Conservation (phyloP, 805 yeast genomes). For the Candida khao-thaluensis region DNA sequence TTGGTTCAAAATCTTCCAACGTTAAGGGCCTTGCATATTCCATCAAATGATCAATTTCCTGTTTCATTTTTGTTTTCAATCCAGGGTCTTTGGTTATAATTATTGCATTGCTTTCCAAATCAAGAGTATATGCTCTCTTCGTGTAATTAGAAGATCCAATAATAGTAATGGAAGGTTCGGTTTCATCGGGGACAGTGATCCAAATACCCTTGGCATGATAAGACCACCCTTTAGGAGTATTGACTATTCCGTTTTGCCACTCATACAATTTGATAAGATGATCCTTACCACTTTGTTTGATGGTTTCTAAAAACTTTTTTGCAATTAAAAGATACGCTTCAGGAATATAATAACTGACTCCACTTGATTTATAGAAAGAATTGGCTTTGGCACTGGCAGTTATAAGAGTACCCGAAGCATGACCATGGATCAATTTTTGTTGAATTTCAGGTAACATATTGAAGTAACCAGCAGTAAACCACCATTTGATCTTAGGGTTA, state of each 20-base stretch:
- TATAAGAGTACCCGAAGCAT: slow-evolving; percentile 66
- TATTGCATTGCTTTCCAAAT: slow-evolving; percentile 84
- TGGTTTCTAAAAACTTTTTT: slow-evolving; percentile 58
- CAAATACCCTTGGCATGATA: slow-evolving; percentile 97
- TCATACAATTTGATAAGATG: slow-evolving; percentile 60
- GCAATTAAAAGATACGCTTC: slow-evolving; percentile 82
- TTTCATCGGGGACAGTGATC: slow-evolving; percentile 61
- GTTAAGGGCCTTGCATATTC: slow-evolving; percentile 51
- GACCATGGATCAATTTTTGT: slow-evolving; percentile 52
- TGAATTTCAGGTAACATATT: slow-evolving; percentile 80
- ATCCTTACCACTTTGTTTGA: slow-evolving; percentile 41
- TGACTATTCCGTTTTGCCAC: slow-evolving; percentile 86
- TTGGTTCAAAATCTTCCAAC: slow-evolving; percentile 57
- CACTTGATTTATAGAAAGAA: slow-evolving; percentile 83
- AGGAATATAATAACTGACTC: slow-evolving; percentile 79
- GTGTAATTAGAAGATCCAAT: slow-evolving; percentile 95
- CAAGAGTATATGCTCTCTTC: slow-evolving; percentile 80
- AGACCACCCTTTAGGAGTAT: slow-evolving; percentile 87
- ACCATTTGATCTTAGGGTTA: slow-evolving; percentile 62
- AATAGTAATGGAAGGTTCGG: slow-evolving; percentile 68
- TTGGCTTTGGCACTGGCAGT: slow-evolving; percentile 95
- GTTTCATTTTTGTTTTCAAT: slow-evolving; percentile 55
- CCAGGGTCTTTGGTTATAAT: slow-evolving; percentile 66
- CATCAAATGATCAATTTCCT: slow-evolving; percentile 63
- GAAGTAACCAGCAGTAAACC: slow-evolving; percentile 95